Evolutionary conservation across 2,329 filamentous ascomycete genomes (phyloP), one percentile per base, ranked within the genome.

Genomic region (Emergomyces africanus): DNA sequence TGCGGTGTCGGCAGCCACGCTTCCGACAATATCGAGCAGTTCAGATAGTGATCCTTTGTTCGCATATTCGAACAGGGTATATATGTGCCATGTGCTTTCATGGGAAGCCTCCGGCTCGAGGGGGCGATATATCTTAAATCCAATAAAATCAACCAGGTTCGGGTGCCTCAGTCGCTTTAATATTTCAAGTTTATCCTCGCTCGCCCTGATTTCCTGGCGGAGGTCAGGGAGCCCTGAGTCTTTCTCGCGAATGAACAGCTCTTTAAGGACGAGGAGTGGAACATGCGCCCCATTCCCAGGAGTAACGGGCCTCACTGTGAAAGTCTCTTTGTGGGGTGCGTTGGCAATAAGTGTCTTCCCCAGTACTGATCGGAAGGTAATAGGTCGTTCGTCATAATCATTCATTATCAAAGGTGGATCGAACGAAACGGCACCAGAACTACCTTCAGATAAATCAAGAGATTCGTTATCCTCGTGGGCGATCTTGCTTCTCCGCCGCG

Each of bases 21-120:
- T 82, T 4, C 88, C 89, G 48, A 90, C 84, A 61, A 92, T 82
- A 59, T 92, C 87, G 35, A 99, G 78, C 23, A 95, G 78, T 66
- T 96, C 90, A 33, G 86, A 83, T 15, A 99, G 75, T 0, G 91
- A 89, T 0, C 90, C 90, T 70, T 89, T 90, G 57, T 90, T 87
- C 12, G 89, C 88, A 66, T 89, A 81, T 54, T 91, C 87, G 48
- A 82, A 85, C 25, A 96, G 77, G 2, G 94, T 78, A 64, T 83
- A 87, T 58, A 95, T 81, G 33, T 84, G 86, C 87, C 89, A 95
- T 6, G 73, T 64, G 66, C 70, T 69, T 41, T 72, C 69, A 33
- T 71, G 65, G 44, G 69, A 67, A 54, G 79, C 74, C 44, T 74
- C 69, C 18, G 75, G 67, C 58, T 66, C 65, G 53, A 72, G 54